Evolutionary conservation across 768 basidiomycete genomes (phyloP), one percentile per base, ranked within the genome.

Genomic region (Dioszegia crocea): DNA sequence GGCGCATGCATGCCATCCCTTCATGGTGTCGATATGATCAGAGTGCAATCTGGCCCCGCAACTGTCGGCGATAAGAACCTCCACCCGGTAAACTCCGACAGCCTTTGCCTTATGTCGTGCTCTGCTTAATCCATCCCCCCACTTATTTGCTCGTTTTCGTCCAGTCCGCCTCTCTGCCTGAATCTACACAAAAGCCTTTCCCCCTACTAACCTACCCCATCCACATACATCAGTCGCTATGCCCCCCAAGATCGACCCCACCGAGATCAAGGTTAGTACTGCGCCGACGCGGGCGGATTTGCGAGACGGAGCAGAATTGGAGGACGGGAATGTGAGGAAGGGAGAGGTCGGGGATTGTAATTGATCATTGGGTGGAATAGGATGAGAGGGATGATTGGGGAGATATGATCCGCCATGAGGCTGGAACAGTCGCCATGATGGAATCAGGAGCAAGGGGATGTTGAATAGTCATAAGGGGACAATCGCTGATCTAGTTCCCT

Each of bases 211-310:
- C 47, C 8, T 12, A 2, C 16, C n/a, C 27, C 38, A 27, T 2
- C 47, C 53, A 44, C 24, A 27, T 57, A 44, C 56, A 39, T 59
- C 57, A 44, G 55, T 55, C 67, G 59, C 60, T 30, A 76, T 78
- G 75, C 63, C 75, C 46, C 79, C 78, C 71, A 80, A 79, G 71
- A 57, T 79, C 71, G 94, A 99, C 83, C 94, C 94, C 72, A 88
- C 82, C 80, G 94, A 99, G 82, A 83, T 98, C 79, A 98, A 97
- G 75, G 78, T 78, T 52, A 43, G 77, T 68, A 23, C 31, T 30
- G 36, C 12, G 23, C 10, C 11, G 5, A 30, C 16, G 45, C 3
- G 16, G 26, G 23, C 23, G 23, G 41, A 11, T 43, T 21, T 43
- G 41, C 5, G 3, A 16, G 29, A 21, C 3, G 38, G 36, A 27